These are phyloP conservation scores for Cynara cardunculus DNA, from an alignment of 129 eudicot genomes.

Conservation along the genomic window DNA sequence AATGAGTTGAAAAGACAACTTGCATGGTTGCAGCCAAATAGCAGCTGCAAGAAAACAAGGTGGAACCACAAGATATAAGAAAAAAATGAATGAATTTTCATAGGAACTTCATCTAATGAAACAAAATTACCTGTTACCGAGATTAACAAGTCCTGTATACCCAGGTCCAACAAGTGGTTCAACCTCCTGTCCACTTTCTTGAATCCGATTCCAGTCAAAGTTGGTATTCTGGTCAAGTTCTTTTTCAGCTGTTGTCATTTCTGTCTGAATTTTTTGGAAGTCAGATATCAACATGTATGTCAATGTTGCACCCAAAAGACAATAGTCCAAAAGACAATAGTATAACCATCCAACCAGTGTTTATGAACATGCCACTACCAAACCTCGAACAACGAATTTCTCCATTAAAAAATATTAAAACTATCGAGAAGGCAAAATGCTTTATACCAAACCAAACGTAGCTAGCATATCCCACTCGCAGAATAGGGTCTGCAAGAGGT, in stretches of 20 bases:
- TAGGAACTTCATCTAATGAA: background rate
- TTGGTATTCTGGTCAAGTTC: conserved; percentile 95
- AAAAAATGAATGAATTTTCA: background rate
- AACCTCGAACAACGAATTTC: background rate
- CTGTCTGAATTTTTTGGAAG: conserved; percentile 51
- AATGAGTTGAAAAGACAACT: conserved; percentile 73
- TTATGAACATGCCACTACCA: background rate
- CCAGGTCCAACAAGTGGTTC: conserved; percentile 92
- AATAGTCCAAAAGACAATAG: background rate
- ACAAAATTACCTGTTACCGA: conserved; percentile 80
- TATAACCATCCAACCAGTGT: background rate
- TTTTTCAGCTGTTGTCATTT: conserved; percentile 98
- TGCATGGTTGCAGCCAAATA: conserved; percentile 98
- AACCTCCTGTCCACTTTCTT: conserved; percentile 86
- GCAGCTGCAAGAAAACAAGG: conserved; percentile 55
- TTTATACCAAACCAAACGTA: background rate
- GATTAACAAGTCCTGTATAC: conserved; percentile 89
- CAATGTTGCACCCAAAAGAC: background rate
- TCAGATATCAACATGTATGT: background rate
- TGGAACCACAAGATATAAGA: background rate
- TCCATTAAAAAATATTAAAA: background rate
- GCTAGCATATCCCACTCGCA: background rate
- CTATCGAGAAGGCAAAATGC: background rate
- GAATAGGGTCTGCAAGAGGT: background rate
- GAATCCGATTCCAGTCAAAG: conserved; percentile 96